A percentile compares a stretch with the other conserved stretches of the same genome.
Conservation (phyloP, 768 basidiomycete species). For the Boletus sp. region DNA sequence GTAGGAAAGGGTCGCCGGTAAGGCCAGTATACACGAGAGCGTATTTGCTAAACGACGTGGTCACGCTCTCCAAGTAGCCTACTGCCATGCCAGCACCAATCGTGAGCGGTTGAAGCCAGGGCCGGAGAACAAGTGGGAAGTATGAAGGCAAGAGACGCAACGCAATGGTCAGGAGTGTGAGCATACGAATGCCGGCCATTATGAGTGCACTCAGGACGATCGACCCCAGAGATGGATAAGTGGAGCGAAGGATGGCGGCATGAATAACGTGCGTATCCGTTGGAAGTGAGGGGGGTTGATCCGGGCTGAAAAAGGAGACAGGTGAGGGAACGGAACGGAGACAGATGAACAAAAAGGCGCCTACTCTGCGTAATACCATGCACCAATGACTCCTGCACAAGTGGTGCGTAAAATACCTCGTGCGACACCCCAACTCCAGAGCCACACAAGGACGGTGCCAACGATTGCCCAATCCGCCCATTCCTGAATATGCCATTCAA, state of each 20-base stretch:
- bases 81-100: conserved; percentile 39
- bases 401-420: conserved; percentile 76
- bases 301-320: conserved; percentile 18
- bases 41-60: conserved; percentile 57
- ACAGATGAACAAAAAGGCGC: conserved; percentile 15
- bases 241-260: conserved; percentile 73
- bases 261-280: conserved; percentile 72
- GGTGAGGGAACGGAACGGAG: conserved; percentile 1
- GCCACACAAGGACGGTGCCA: conserved; percentile 51
- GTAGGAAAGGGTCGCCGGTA: conserved; percentile 69
- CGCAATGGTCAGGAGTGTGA: conserved; percentile 48
- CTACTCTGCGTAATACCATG: conserved; percentile 84
- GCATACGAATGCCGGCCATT: conserved; percentile 64
- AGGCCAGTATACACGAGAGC: conserved; percentile 73
- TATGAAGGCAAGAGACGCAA: conserved; percentile 56
- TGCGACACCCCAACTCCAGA: conserved; percentile 79
- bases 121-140: conserved; percentile 43
- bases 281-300: conserved; percentile 39
- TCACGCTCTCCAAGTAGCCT: conserved; percentile 44
- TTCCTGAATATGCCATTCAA: conserved; percentile 51
- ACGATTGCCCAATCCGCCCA: conserved; percentile 78
- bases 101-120: conserved; percentile 41
- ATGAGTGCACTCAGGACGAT: conserved; percentile 76
- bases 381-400: conserved; percentile 80
- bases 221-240: conserved; percentile 79